Percentiles rank a stretch among this genome's conserved stretches.
Evolutionary conservation across 148 eudicot species (phyloP).

Genomic region (Chenopodium formosanum): DNA sequence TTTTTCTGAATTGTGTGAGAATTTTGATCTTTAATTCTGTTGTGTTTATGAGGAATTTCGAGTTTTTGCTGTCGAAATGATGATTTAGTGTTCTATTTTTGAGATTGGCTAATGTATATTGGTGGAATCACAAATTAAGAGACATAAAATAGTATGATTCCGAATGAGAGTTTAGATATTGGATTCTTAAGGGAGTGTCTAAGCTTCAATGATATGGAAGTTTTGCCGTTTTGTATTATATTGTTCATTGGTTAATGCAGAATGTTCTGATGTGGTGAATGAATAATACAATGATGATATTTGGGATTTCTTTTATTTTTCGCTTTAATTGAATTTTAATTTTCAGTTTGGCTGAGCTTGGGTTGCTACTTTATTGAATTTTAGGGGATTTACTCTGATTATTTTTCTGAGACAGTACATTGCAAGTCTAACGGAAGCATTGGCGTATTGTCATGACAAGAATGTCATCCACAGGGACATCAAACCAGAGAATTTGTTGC

Average conservation of each 20-base stretch:
- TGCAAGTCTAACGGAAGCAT: slow-evolving; percentile 74
- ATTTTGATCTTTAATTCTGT: slow-evolving; percentile 10
- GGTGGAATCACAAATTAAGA: neutral
- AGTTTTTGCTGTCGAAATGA: neutral
- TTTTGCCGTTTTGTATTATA: neutral
- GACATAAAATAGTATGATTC: neutral
- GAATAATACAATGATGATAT: neutral
- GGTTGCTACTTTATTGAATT: neutral
- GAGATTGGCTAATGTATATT: neutral
- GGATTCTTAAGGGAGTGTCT: neutral
- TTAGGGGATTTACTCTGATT: neutral
- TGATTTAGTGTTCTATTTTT: neutral
- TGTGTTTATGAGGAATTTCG: neutral
- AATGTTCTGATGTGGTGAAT: neutral
- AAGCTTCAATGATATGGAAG: neutral
- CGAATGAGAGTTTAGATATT: neutral
- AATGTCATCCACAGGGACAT: slow-evolving; percentile 93
- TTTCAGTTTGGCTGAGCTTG: neutral
- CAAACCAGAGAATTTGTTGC: slow-evolving; percentile 87
- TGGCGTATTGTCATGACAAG: slow-evolving; percentile 85
- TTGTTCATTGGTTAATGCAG: neutral
- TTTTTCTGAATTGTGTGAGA: neutral
- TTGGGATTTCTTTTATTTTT: neutral
- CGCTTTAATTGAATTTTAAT: neutral
- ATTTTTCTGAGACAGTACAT: slow-evolving; percentile 46